phyloP scores from a whole-genome alignment of 2,329 filamentous ascomycete genomes.

The Paecilomyces niveus region DNA sequence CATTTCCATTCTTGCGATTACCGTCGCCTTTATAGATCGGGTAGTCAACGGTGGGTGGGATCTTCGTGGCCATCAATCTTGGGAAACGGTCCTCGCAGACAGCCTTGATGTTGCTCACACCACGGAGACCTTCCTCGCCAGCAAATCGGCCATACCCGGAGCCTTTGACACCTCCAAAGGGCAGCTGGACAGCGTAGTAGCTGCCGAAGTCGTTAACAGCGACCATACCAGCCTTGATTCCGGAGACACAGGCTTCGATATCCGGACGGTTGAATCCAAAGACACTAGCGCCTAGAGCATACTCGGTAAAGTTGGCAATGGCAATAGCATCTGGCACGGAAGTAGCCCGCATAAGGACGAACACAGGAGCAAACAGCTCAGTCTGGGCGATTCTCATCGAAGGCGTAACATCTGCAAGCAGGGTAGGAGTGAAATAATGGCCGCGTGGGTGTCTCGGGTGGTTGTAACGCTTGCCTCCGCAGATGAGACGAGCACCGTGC shows the following conservation, averaged over 20 bases:
- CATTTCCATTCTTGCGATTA: conserved; percentile 45
- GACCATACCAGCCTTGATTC: conserved; percentile 80
- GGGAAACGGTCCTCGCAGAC: conserved; percentile 69
- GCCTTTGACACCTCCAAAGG: conserved; percentile 85
- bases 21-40: conserved; percentile 61
- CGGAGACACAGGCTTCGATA: conserved; percentile 57
- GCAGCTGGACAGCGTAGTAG: conserved; percentile 88
- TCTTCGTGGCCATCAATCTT: conserved; percentile 57
- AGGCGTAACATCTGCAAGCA: conserved; percentile 81
- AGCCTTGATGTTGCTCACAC: conserved; percentile 80
- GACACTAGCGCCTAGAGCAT: conserved; percentile 81
- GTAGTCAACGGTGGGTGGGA: conserved; percentile 75
- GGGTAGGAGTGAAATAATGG: conserved; percentile 87
- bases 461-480: conserved; percentile 63
- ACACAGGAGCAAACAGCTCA: conserved; percentile 89
- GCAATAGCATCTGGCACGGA: conserved; percentile 61
- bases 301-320: conserved; percentile 76
- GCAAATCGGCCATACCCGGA: conserved; percentile 92
- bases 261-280: conserved; percentile 64
- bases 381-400: conserved; percentile 81
- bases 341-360: conserved; percentile 70
- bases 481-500: conserved; percentile 72
- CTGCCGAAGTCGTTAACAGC: conserved; percentile 92
- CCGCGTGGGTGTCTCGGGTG: conserved; percentile 71
- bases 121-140: conserved; percentile 77